A percentile compares a stretch with the other conserved stretches of the same genome.
Evolutionary conservation across 805 yeast species (phyloP).

Genomic region (Pichia gijzeniarum): DNA sequence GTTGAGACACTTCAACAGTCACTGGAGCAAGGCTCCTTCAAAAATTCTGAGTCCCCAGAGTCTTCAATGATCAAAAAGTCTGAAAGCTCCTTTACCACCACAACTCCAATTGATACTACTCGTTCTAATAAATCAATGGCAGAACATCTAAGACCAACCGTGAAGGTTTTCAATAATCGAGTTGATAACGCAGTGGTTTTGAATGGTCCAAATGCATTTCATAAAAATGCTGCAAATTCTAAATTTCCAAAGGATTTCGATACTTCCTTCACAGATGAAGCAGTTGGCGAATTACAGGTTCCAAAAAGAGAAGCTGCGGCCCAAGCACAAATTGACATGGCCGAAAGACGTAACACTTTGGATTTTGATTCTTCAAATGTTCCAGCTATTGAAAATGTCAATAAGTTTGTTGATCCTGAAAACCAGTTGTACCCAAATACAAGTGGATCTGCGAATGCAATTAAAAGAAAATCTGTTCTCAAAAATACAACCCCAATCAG

Average conservation of each 20-base stretch:
- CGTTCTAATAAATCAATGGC: slow-evolving; percentile 32
- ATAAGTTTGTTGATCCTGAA: background rate
- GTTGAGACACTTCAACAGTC: slow-evolving; percentile 1
- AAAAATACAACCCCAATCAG: slow-evolving; percentile 26
- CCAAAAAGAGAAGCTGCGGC: slow-evolving; percentile 29
- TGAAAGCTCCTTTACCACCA: background rate
- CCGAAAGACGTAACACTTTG: slow-evolving; percentile 3
- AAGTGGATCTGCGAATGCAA: background rate
- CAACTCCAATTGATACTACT: background rate
- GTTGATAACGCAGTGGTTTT: background rate
- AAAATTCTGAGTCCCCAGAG: slow-evolving; percentile 7
- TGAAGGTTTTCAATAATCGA: slow-evolving; percentile 1
- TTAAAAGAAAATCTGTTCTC: slow-evolving; percentile 43
- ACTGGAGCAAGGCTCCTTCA: background rate
- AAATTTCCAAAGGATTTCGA: slow-evolving; percentile 6
- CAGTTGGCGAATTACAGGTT: slow-evolving; percentile 13
- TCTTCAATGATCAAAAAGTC: slow-evolving; percentile 4
- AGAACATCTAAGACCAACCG: slow-evolving; percentile 37
- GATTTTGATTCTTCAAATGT: background rate
- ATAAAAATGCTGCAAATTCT: background rate
- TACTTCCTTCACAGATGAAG: background rate
- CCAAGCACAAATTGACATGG: slow-evolving; percentile 12
- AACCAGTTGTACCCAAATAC: background rate
- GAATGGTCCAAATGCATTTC: background rate
- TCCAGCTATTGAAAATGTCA: background rate